A percentile compares a stretch with the other conserved stretches of the same genome.
phyloP scores from a whole-genome alignment of 169 alveolate species.

The Cryptosporidium viatorum region DNA sequence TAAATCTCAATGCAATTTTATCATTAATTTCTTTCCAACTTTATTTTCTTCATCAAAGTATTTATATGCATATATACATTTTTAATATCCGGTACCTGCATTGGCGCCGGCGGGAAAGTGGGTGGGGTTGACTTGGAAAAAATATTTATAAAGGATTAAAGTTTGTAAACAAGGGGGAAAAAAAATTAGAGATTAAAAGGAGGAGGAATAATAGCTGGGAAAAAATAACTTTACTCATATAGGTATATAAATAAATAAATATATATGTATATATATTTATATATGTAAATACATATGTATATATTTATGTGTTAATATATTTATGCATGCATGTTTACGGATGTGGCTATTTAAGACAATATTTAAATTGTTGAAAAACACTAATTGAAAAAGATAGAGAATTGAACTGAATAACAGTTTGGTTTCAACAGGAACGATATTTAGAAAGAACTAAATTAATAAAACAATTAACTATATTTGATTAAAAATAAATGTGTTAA shows the following conservation, averaged over 20 bases:
- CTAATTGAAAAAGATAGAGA: neutral
- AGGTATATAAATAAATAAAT: neutral
- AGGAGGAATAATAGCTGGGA: neutral
- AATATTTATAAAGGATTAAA: neutral
- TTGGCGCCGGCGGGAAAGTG: slow-evolving; percentile 20
- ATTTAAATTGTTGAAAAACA: too few species aligned
- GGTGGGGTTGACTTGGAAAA: slow-evolving; percentile 20
- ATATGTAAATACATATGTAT: too few species aligned
- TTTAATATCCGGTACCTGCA: neutral
- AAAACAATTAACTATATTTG: too few species aligned
- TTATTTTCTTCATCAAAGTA: too few species aligned
- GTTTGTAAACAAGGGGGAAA: too few species aligned
- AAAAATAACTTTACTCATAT: neutral
- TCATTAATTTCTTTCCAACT: neutral
- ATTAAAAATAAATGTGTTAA: too few species aligned
- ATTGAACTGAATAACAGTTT: neutral
- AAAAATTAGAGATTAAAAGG: neutral
- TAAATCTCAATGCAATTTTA: neutral
- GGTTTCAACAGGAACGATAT: too few species aligned
- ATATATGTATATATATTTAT: too few species aligned
- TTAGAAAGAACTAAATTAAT: too few species aligned
- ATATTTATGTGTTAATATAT: too few species aligned
- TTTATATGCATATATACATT: too few species aligned
- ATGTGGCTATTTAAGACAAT: neutral
- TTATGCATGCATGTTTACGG: neutral